These are phyloP conservation scores for Aspergillus sp. DNA, from an alignment of 2,329 filamentous ascomycete species.

Conservation along the genomic window DNA sequence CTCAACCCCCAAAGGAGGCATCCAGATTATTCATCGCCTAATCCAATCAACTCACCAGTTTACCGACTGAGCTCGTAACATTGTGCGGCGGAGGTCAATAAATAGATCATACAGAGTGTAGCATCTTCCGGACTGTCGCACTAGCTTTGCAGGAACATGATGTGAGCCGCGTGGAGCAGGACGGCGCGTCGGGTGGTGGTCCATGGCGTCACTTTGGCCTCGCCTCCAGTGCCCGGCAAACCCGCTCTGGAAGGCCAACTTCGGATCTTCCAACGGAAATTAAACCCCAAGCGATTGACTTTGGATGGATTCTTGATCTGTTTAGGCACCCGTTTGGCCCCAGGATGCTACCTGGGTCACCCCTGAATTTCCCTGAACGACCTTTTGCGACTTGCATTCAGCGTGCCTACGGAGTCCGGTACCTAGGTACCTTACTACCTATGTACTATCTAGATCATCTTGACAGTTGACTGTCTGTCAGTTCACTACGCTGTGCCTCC, in stretches of 20 bases:
- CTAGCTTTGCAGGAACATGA: not conserved
- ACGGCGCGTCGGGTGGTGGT: slow-evolving; percentile 9
- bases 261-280: slow-evolving; percentile 14
- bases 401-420: too few relatives aligned
- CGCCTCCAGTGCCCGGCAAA: slow-evolving; percentile 23
- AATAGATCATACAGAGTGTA: not conserved
- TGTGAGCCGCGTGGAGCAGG: not conserved
- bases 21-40: not conserved
- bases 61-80: not conserved
- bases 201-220: slow-evolving; percentile 29
- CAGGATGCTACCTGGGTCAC: too few relatives aligned
- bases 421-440: too few relatives aligned
- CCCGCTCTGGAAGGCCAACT: slow-evolving; percentile 19
- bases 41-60: not conserved
- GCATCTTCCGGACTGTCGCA: not conserved
- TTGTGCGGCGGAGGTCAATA: too few relatives aligned
- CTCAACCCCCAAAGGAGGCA: slow-evolving; percentile 14
- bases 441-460: too few relatives aligned
- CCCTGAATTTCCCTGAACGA: too few relatives aligned
- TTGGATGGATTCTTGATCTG: not conserved
- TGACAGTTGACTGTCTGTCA: too few relatives aligned
- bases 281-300: slow-evolving; percentile 3
- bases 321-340: too few relatives aligned
- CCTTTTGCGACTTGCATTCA: too few relatives aligned
- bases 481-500: too few relatives aligned